Base-by-base conservation (phyloP, 2,329 filamentous ascomycete species). In the Leptographium procerum region DNA sequence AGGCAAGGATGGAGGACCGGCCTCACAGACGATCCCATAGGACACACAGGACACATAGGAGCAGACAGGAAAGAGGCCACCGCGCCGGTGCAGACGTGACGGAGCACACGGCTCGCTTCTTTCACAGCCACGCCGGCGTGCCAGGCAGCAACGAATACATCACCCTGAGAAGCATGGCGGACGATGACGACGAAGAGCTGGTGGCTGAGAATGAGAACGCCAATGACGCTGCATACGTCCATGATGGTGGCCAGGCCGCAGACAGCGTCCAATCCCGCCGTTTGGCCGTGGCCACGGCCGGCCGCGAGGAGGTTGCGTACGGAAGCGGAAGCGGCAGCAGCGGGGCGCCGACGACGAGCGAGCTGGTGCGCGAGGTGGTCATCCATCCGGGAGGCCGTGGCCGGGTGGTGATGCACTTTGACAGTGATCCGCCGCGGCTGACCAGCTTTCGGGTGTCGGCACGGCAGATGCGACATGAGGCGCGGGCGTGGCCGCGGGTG, bases 401-500 rank as follows among this genome's bases (percentile, higher is more conserved):
- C 5, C 53, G 36, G 24, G 55, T 61, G 14, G 19, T 57, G 1
- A 45, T 62, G 22, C 59, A 60, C 55, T 28, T 61, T 3, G 28
- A 56, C 9, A 62, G 65, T 8, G 64, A 73, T 54, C 67, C 68
- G 29, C 61, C 66, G 28, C 59, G 64, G 14, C 67, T 72, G 16
- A 73, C 69, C 1, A 57, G 71, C 2, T 74, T 74, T 60, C 69
- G 69, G 10, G 70, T 73, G 60, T 67, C 68, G 4, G 65, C 66
- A 2, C 68, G 69, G 9, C 66, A 65, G 0, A 59, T 60, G 62
- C 57, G 22, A 7, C 11, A 22, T 8, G 7, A 26, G 29, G 59
- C 58, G 2, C 29, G 19, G 22, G 19, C 45, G 28, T 64, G 59
- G 62, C 11, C 24, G 16, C 13, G 26, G 26, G 31, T 62, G 29